Base-by-base conservation (phyloP, 768 basidiomycete genomes). In the Lactarius deliciosus region DNA sequence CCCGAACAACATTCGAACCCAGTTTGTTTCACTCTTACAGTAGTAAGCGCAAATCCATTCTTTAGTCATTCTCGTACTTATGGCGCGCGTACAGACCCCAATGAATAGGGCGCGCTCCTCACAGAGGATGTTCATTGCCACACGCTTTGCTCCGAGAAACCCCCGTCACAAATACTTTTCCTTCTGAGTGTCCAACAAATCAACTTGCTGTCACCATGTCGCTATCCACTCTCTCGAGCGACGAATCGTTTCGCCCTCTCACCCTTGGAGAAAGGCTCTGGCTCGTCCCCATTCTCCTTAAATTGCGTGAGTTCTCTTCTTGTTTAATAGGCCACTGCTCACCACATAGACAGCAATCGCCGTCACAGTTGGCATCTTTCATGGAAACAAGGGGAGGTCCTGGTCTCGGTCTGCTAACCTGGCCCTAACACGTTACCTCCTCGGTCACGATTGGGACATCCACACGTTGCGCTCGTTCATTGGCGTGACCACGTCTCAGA, bases 291-390 rank as follows among this genome's bases (percentile, higher is more conserved):
- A 36, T 41, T 20, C 5, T 61, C 22, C n/a, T 61, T 25, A 16
- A n/a, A 8, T 6, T 57, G 25, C 62, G 62, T 63, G n/a, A 43
- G 62, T 63, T 32, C 7, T 62, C 32, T 20, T 25, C 28, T 11
- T 57, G 18, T 20, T 34, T 6, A 6, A 18, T 57, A 1, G 5
- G 32, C 13, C 34, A 7, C 11, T 32, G 32, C 32, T 57, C 18
- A 57, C 32, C 2, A 4, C 8, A 34, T 8, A 2, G 56, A 60
- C 41, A 64, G 66, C 66, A 10, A 7, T 67, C 18, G 66, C 66
- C 20, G 10, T 67, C n/a, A 47, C 40, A 1, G 5, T 59, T 20
- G 66, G 66, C n/a, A 40, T 67, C 45, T 67, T 67, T 25, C 47
- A n/a, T 20, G 57, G 40, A 36, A 67, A 64, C 30, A 41, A 40